These are phyloP conservation scores for Penicillium sp. DNA, from an alignment of 2,329 filamentous ascomycete species.

Conservation along the genomic window DNA sequence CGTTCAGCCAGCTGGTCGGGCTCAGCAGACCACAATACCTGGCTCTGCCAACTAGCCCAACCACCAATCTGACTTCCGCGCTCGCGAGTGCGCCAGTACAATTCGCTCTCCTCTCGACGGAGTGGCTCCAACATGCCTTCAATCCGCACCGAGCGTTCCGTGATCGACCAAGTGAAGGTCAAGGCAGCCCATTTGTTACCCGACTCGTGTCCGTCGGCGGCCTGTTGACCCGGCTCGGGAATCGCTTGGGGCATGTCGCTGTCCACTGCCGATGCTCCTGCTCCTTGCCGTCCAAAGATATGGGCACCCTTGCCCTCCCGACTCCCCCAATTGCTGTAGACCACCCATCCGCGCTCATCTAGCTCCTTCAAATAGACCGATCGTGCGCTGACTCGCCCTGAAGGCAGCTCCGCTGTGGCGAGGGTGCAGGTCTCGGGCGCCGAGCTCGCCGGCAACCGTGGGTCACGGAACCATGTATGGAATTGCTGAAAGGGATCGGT, in stretches of 20 bases:
- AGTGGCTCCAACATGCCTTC: constrained; percentile 71
- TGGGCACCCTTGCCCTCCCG: constrained; percentile 47
- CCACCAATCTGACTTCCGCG: constrained; percentile 80
- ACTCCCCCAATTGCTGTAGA: constrained; percentile 88
- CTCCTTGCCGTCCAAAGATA: constrained; percentile 28
- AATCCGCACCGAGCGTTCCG: constrained; percentile 86
- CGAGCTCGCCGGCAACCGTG: constrained; percentile 55
- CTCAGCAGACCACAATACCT: constrained; percentile 53
- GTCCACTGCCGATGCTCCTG: constrained; percentile 1
- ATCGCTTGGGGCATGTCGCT: constrained; percentile 42
- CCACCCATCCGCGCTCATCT: constrained; percentile 72
- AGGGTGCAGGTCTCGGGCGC: constrained; percentile 87
- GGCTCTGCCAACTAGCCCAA: constrained; percentile 87
- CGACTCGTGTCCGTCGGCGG: constrained; percentile 8
- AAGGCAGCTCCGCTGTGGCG: constrained; percentile 76
- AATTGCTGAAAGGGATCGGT: constrained; percentile 72
- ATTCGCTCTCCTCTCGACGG: constrained; percentile 62
- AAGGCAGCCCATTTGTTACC: constrained; percentile 72
- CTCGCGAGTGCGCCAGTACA: constrained; percentile 60
- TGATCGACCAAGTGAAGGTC: constrained; percentile 81
- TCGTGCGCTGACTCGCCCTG: constrained; percentile 75
- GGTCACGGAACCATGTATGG: constrained; percentile 77
- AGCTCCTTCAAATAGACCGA: constrained; percentile 95
- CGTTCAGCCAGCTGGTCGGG: constrained; percentile 20
- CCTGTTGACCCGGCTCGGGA: constrained; percentile 53